These are phyloP conservation scores for Ajuga chamaepitys DNA, from an alignment of 257 asterid species.

Conservation along the genomic window DNA sequence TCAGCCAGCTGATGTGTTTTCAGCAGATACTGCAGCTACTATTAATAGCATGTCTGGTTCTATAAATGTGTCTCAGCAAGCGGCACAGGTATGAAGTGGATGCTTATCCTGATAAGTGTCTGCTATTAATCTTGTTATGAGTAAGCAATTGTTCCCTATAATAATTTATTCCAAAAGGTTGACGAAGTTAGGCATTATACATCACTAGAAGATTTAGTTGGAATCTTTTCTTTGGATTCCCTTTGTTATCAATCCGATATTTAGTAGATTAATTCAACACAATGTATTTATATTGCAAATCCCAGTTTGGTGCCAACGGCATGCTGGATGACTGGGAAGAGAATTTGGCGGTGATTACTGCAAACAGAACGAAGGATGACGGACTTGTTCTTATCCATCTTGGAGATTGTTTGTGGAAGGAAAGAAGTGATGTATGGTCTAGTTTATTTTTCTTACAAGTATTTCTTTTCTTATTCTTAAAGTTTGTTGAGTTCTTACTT, in stretches of 20 bases:
- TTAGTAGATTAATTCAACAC: neutral
- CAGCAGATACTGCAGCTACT: slow-evolving; percentile 40
- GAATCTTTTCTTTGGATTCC: neutral
- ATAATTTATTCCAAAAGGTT: neutral
- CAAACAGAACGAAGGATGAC: slow-evolving; percentile 92
- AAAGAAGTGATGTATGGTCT: slow-evolving; percentile 78
- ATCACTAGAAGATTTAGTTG: neutral
- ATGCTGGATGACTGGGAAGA: slow-evolving; percentile 98
- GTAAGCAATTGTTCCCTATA: neutral
- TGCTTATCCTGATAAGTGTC: slow-evolving; percentile 8
- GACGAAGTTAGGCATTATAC: neutral
- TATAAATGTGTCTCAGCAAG: slow-evolving; percentile 49
- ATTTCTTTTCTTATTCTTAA: neutral
- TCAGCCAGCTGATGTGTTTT: slow-evolving; percentile 87
- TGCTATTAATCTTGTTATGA: neutral
- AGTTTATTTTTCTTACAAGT: neutral
- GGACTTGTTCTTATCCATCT: slow-evolving; percentile 94
- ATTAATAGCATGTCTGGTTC: slow-evolving; percentile 37
- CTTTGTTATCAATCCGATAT: neutral
- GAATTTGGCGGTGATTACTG: slow-evolving; percentile 90
- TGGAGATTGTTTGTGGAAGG: slow-evolving; percentile 97
- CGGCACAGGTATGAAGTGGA: slow-evolving; percentile 53
- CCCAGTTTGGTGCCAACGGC: slow-evolving; percentile 58
- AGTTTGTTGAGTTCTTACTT: slow-evolving; percentile 1
- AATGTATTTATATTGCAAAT: neutral